Evolutionary conservation across 805 yeast species (phyloP).

Genomic region (Ogataea henricii): DNA sequence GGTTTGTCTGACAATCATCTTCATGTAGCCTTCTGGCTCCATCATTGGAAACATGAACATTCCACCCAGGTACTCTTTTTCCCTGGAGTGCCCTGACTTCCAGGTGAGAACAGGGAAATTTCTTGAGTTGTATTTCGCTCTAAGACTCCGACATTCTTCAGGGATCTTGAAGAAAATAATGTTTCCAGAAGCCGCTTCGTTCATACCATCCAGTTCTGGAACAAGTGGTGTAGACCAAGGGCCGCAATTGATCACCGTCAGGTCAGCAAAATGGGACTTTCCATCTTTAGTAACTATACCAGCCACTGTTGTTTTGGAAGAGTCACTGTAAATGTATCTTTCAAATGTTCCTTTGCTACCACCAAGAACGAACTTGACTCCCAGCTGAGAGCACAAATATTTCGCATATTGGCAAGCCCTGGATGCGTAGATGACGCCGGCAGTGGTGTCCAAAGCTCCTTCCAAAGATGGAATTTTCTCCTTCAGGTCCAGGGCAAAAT

Average conservation of each 20-base stretch:
- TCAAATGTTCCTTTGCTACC: conserved; percentile 33
- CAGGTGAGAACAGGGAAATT: conserved; percentile 40
- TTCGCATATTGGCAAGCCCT: conserved; percentile 36
- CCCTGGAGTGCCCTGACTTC: conserved; percentile 36
- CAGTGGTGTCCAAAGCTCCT: conserved; percentile 34
- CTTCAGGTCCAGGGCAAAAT: conserved; percentile 23
- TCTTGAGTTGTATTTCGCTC: conserved; percentile 34
- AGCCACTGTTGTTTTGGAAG: conserved; percentile 23
- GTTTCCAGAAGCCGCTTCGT: conserved; percentile 41
- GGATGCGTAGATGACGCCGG: conserved; percentile 39
- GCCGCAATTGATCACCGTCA: conserved; percentile 34
- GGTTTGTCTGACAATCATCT: conserved; percentile 39
- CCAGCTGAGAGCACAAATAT: conserved; percentile 29
- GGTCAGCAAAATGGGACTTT: conserved; percentile 25
- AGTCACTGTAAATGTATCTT: conserved; percentile 22
- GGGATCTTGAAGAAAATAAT: conserved; percentile 40
- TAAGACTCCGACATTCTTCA: conserved; percentile 35
- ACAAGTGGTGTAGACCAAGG: conserved; percentile 35
- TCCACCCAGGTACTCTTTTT: conserved; percentile 35
- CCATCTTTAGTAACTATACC: conserved; percentile 35
- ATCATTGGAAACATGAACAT: conserved; percentile 38
- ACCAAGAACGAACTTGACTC: conserved; percentile 39
- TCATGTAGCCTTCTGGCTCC: conserved; percentile 39
- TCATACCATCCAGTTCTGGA: conserved; percentile 39
- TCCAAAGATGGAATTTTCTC: conserved; percentile 17